phyloP scores from a whole-genome alignment of 176 grass and related monocot species.

The Oryza meridionalis region DNA sequence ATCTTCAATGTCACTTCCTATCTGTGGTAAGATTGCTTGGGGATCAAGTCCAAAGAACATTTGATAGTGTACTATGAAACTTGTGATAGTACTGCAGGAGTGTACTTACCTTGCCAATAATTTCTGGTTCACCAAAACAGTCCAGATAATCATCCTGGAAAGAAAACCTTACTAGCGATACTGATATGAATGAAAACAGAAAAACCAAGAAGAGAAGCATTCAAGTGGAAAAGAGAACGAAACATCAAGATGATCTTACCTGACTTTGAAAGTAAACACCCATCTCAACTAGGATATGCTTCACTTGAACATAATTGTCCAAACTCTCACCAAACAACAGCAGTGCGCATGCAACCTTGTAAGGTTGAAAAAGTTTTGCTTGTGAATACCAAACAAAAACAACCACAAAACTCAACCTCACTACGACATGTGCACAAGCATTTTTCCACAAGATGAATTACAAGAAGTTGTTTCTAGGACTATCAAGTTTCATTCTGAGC shows the following conservation, averaged over 20 bases:
- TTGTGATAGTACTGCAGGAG: background rate
- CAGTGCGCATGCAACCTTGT: conserved; percentile 62
- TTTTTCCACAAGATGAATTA: background rate
- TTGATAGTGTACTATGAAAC: conserved; percentile 2
- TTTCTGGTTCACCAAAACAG: conserved; percentile 79
- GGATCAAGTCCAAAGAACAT: conserved; percentile 1
- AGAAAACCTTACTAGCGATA: conserved; percentile 17
- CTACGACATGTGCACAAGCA: background rate
- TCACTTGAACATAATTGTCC: conserved; percentile 52
- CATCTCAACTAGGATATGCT: conserved; percentile 70
- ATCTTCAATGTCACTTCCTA: conserved; percentile 81
- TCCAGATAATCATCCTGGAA: conserved; percentile 83
- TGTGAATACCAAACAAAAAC: conserved; percentile 7
- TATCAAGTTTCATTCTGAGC: background rate
- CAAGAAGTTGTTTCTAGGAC: background rate
- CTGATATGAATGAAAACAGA: background rate
- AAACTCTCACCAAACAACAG: conserved; percentile 54
- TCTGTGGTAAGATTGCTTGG: conserved; percentile 36
- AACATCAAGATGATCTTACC: conserved; percentile 37
- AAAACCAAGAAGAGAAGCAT: background rate
- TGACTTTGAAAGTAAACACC: conserved; percentile 79
- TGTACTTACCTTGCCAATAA: conserved; percentile 63
- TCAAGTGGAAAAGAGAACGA: conserved; percentile 6
- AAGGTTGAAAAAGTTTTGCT: conserved; percentile 29
- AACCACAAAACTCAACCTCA: background rate